phyloP scores from a whole-genome alignment of 352 stramenopile genomes.

The Globisporangium uncinulatum region DNA sequence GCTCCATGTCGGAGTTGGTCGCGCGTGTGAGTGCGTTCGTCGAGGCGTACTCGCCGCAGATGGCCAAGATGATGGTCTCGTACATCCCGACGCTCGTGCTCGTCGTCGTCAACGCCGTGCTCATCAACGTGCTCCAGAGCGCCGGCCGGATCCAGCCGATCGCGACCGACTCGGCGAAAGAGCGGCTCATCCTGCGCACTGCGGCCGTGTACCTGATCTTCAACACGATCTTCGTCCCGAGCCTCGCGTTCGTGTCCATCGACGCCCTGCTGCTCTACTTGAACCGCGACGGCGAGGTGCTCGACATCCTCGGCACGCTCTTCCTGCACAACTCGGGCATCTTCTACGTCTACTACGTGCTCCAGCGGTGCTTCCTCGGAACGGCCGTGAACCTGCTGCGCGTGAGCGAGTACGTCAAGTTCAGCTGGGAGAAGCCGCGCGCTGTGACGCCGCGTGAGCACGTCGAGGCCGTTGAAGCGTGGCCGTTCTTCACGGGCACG shows the following conservation, averaged over 20 bases:
- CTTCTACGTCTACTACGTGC: conserved; percentile 86
- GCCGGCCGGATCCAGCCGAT: conserved; percentile 81
- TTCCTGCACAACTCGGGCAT: conserved; percentile 87
- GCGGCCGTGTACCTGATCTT: conserved; percentile 83
- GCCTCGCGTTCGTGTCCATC: conserved; percentile 83
- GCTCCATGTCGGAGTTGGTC: conserved; percentile 66
- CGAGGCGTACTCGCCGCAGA: conserved; percentile 61
- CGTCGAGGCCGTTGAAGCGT: conserved; percentile 61
- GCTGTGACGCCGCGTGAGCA: conserved; percentile 72
- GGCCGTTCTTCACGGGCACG: conserved; percentile 80
- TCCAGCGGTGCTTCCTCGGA: conserved; percentile 78
- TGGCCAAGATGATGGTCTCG: conserved; percentile 71
- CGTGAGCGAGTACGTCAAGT: conserved; percentile 76
- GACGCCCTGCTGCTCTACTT: conserved; percentile 78
- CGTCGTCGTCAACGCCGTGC: conserved; percentile 82
- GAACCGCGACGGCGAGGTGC: conserved; percentile 60
- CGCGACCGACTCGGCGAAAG: conserved; percentile 79
- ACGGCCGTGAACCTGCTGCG: conserved; percentile 71
- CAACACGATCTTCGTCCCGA: conserved; percentile 86
- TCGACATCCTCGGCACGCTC: conserved; percentile 77
- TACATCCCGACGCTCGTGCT: conserved; percentile 84
- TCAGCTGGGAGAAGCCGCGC: conserved; percentile 71
- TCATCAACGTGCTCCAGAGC: conserved; percentile 81
- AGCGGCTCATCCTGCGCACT: conserved; percentile 74
- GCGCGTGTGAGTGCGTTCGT: conserved; percentile 49